These are phyloP conservation scores for Croton laevigatus DNA, from an alignment of 441 rosid genomes.

Conservation along the genomic window DNA sequence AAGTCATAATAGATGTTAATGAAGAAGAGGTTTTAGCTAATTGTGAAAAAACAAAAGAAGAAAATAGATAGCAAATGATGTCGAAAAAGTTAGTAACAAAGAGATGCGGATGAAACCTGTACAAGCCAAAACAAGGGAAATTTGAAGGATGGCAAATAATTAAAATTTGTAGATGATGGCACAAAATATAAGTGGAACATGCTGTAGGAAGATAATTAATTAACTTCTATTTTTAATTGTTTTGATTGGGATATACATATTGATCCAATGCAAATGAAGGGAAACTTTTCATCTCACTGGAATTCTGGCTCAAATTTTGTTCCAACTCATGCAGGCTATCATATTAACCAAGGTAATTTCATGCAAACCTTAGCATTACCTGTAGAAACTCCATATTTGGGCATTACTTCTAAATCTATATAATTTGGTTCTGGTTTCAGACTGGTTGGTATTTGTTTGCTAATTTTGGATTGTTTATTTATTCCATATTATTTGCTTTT, in stretches of 20 bases:
- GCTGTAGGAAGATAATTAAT: conserved; percentile 6
- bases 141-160: background rate
- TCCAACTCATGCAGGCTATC: background rate
- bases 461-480: background rate
- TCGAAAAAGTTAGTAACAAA: background rate
- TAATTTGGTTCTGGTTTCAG: background rate
- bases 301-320: background rate
- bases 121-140: background rate
- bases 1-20: conserved; percentile 25
- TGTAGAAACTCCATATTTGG: background rate
- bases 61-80: background rate
- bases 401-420: no score
- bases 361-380: background rate
- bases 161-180: conserved; percentile 12
- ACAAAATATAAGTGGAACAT: background rate
- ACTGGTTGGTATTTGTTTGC: background rate
- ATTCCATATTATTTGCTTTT: no score
- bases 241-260: background rate
- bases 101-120: background rate
- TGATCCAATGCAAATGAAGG: background rate
- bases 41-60: conserved; percentile 4
- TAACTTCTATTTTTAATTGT: background rate
- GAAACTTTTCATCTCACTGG: background rate
- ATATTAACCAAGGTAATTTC: conserved; percentile 2
- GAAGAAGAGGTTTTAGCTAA: conserved; percentile 18